Evolutionary conservation across 805 yeast genomes (phyloP), one percentile per base, ranked within the genome.

Genomic region (Saccharomycopsis amapae): DNA sequence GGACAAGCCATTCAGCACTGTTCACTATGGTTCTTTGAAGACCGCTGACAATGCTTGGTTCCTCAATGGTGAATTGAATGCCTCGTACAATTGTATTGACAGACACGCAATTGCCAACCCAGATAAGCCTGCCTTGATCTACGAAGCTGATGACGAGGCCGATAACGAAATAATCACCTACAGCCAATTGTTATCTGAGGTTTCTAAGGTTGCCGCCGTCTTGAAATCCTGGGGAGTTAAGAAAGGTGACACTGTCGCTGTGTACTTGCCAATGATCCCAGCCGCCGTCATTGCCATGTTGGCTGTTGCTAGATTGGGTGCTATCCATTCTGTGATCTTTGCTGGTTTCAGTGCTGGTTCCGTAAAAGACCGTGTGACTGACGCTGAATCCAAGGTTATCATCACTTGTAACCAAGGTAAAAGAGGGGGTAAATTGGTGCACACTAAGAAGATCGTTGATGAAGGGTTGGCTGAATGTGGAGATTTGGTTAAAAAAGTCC

Each of bases 281-380:
- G 96, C 89, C 68, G 96, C 97, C 18, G 71, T 93, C 51, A 78
- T 93, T 47, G 84, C 98, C n/a, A 78, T 90, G 76, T 72, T 90
- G 60, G 98, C 98, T 39, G 81, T 88, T 60, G 85, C 80, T 30
- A 81, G 98, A 69, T 69, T 90, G 48, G 98, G 98, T 62, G 98
- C 98, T 28, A 71, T 90, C 44, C 98, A 90, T 67, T 85, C 97
- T 15, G 97, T 93, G 44, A 83, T 90, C 45, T 90, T 90, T 69
- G 98, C 97, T 32, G 98, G 98, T 19, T 90, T 90, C 69, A 81
- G 94, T 28, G 81, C 96, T 30, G 93, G 95, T 40, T 90, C 97
- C 20, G 78, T 90, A 61, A 77, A 75, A 60, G 98, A 93, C 67
- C 81, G 98, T 65, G 81, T 93, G 55, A 73, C 74, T 49, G 96